A percentile compares a stretch with the other conserved stretches of the same genome.
Evolutionary conservation across 441 rosid genomes (phyloP).

Genomic region (Rhodomyrtus psidioides): DNA sequence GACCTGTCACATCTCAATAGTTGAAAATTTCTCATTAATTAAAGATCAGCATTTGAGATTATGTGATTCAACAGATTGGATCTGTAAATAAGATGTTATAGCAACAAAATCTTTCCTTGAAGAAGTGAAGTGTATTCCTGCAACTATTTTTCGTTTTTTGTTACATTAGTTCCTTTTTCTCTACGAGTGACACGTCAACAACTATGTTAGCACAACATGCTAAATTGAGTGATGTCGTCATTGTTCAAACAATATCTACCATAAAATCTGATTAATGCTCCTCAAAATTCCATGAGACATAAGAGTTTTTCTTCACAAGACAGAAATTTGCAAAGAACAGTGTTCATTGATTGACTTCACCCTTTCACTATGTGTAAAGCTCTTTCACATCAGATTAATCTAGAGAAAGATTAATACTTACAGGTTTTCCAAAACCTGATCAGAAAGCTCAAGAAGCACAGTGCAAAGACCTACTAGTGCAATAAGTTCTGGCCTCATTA

Average conservation of each 20-base stretch:
- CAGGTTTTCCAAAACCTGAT: neutral
- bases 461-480: neutral
- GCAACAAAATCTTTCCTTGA: neutral
- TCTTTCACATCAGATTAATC: neutral
- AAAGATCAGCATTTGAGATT: neutral
- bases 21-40: neutral
- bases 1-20: neutral
- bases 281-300: neutral
- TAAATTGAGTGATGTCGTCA: neutral
- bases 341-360: neutral
- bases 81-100: neutral
- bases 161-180: neutral
- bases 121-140: neutral
- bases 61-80: neutral
- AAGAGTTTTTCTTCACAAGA: neutral
- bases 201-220: neutral
- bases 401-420: neutral
- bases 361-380: neutral
- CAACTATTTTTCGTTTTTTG: neutral
- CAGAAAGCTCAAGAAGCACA: neutral
- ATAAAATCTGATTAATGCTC: neutral
- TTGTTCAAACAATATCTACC: neutral
- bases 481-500: neutral
- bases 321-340: neutral
- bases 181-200: neutral